Evolutionary conservation across 1,284 basidiomycete genomes (phyloP), one percentile per base, ranked within the genome.

Genomic region (Earliella scabrosa): DNA sequence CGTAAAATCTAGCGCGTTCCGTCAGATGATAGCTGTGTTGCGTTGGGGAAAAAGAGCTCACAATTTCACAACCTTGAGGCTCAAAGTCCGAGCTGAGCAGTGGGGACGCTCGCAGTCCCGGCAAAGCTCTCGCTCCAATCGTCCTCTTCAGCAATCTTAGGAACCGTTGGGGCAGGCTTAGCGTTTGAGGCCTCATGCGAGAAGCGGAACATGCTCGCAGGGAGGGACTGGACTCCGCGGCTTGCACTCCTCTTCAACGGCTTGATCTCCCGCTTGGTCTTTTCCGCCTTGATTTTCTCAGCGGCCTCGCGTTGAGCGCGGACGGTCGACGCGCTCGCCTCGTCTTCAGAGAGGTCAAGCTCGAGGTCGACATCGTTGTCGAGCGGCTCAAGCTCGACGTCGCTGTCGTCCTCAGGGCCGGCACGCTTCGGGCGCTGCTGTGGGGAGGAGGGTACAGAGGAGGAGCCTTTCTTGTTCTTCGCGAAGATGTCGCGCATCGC

Each of bases 121-220:
- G 57, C 60, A 9, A 56, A 61, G 41, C 45, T 54, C 41, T 56
- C 56, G 53, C 65, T 66, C 65, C 65, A 66, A 35, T 66, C 64
- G 16, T 65, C 65, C 50, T 66, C 65, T 35, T 58, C 58, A 2
- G 39, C 50, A 24, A 58, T 60, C 18, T 57, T 51, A 1, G 49
- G 54, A n/a, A 54, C 60, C 0, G 51, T 40, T 3, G 56, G 54
- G 4, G 38, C 26, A 26, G 52, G 24, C 20, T 38, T 45, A 21
- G 38, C 3, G 36, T 54, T 45, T 34, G 54, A n/a, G 5, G 52
- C 31, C 21, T 54, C 62, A 32, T 60, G 56, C 18, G 58, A 56
- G 59, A 62, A 64, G 4, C 54, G 58, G 52, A 65, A 56, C 56
- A 59, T 59, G 50, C 58, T 57, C 11, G 59, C 58, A 18, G 65